Base-by-base conservation (phyloP, 306 rosid genomes). In the Trifolium subterraneum region DNA sequence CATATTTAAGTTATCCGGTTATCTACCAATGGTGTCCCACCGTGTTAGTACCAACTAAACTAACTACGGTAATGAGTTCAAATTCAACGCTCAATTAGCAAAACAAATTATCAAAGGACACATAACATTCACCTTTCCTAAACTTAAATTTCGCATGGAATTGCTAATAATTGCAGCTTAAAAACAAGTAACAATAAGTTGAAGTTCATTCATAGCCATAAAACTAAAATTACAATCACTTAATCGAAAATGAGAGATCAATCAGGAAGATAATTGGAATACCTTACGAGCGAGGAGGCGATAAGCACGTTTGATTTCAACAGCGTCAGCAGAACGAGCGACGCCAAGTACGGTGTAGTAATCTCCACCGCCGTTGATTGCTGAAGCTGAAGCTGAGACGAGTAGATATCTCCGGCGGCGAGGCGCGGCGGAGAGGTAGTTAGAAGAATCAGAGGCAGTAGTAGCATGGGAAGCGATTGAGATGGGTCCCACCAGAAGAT, bases 221-320 rank as follows among this genome's bases (percentile, higher is more conserved):
- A 56, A 41, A 5, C 38, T 16, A 16, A 8, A 8, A 60, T 29
- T 31, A 29, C 61, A 48, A 35, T 29, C 10, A 48, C 16, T 31
- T 29, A 8, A 51, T 51, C 36, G 22, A 27, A 36, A 71, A 39
- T 3, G 3, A 18, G 29, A 58, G 60, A 71, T 64, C n/a, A 0
- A 71, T 64, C n/a, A 1, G 6, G 61, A 54, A 41, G 45, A 6
- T 25, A 45, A 15, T 29, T 29, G 7, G 48, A 60, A 70, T 64
- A 81, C 84, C 96, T 88, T 85, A 29, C 97, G 97, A 75, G 98
- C 98, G 64, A 93, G 98, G 23, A 89, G 91, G 72, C 97, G 97
- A 81, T 85, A 91, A 55, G 98, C 94, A 67, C 82, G 90, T 88
- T 90, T 91, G 88, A 93, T 86, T 45, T 89, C 94, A 16, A 82